Evolutionary conservation across 768 basidiomycete genomes (phyloP).

Genomic region (Calocybe indica): DNA sequence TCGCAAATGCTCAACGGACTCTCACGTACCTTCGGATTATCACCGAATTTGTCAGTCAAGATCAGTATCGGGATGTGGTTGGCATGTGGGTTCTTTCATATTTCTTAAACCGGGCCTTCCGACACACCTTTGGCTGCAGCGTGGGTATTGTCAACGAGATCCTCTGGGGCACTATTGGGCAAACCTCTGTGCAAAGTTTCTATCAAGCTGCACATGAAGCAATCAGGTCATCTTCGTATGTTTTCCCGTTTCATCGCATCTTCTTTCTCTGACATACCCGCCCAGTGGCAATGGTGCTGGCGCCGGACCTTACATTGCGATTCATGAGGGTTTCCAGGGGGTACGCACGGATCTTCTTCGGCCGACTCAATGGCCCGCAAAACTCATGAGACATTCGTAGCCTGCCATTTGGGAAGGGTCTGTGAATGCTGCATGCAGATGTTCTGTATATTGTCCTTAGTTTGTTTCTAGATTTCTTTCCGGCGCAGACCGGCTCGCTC

Average conservation of each 20-base stretch:
- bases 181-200: constrained; percentile 50
- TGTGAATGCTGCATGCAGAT: constrained; percentile 12
- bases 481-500: constrained; percentile 55
- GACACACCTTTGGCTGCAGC: constrained; percentile 4
- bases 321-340: constrained; percentile 50
- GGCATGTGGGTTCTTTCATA: constrained; percentile 9
- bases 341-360: constrained; percentile 28
- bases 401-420: constrained; percentile 41
- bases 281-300: constrained; percentile 74
- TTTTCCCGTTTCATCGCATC: neutral
- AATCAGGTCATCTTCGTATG: constrained; percentile 37
- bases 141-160: constrained; percentile 56
- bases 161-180: constrained; percentile 43
- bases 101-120: neutral
- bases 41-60: constrained; percentile 77
- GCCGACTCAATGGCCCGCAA: constrained; percentile 6
- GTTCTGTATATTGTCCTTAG: neutral
- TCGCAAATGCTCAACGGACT: constrained; percentile 79
- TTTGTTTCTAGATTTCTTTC: constrained; percentile 31
- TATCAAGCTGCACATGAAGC: constrained; percentile 42
- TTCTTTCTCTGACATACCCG: constrained; percentile 43
- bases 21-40: constrained; percentile 71
- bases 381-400: constrained; percentile 17
- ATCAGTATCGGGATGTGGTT: constrained; percentile 32
- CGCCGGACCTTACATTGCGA: constrained; percentile 51